Base-by-base conservation (phyloP, 2,329 filamentous ascomycete species). In the Domatiomyces globalis region DNA sequence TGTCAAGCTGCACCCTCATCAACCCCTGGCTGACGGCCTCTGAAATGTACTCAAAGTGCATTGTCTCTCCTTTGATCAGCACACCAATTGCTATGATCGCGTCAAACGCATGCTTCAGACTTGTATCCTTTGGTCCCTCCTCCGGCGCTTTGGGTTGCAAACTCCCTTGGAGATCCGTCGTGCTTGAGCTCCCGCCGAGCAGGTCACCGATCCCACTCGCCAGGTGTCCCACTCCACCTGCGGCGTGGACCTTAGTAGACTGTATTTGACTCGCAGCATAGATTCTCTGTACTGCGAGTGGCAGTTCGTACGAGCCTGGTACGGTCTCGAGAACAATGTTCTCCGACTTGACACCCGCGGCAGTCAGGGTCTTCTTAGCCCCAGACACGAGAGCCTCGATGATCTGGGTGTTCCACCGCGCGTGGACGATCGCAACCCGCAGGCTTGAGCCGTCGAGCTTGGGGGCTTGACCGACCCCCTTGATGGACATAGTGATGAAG, bases 31-130 rank as follows among this genome's bases (percentile, higher is more conserved):
- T 87, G 5, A 94, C 88, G 43, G 87, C 80, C 58, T 96, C 92
- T 43, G 89, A 79, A 62, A 98, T 98, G 72, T 98, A 96, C 71
- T 98, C 92, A 64, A 98, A 98, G 71, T 98, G 92, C 88, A 95
- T 95, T 5, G 92, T 96, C 71, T 94, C 86, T 67, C 92, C 92
- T 74, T 98, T 98, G 73, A 98, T 95, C 55, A 98, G 79, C 51
- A 95, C 89, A 51, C 92, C 92, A 60, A 98, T 85, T 49, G 92
- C 88, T 59, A 98, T 89, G 57, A 98, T 81, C 56, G 92, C 92
- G 65, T 96, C 90, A 63, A 96, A 96, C n/a, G 56, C 54, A 45
- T 59, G 58, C 45, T 44, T 59, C 20, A 53, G 45, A 27, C 51
- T 51, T 2, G 49, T 44, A 51, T 74, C 71, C 52, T 77, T 70